These are phyloP conservation scores for Vigna radiata DNA, from an alignment of 306 rosid genomes.

Conservation along the genomic window DNA sequence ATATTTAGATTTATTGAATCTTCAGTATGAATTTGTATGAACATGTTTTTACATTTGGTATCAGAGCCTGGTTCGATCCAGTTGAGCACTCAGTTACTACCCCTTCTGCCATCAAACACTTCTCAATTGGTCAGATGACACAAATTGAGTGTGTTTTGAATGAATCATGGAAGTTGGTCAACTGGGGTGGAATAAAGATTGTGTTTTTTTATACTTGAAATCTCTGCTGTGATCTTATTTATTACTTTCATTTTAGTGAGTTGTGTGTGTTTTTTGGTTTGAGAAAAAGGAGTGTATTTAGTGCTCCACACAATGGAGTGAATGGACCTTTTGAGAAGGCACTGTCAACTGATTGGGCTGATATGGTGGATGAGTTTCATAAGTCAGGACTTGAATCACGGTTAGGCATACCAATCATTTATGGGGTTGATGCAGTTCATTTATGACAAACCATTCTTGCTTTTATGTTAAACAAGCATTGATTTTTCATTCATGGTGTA, in stretches of 20 bases:
- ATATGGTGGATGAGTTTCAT: slow-evolving; percentile 74
- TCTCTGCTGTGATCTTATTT: background rate
- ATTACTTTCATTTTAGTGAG: slow-evolving; percentile 10
- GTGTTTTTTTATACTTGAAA: background rate
- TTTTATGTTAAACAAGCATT: too few species aligned
- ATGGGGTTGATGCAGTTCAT: too few species aligned
- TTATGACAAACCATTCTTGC: too few species aligned
- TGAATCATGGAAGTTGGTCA: background rate
- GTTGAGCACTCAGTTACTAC: slow-evolving; percentile 63
- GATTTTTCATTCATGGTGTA: too few species aligned
- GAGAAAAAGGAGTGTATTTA: slow-evolving; percentile 58
- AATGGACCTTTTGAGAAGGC: slow-evolving; percentile 63
- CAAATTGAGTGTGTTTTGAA: background rate
- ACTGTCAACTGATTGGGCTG: slow-evolving; percentile 71
- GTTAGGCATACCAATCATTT: background rate
- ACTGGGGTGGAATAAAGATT: background rate
- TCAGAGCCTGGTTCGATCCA: too few species aligned
- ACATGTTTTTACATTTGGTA: too few species aligned
- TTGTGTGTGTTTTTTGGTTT: background rate
- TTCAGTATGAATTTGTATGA: too few species aligned
- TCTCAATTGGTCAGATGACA: slow-evolving; percentile 56
- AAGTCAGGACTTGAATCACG: slow-evolving; percentile 62
- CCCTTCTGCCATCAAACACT: slow-evolving; percentile 55
- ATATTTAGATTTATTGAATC: too few species aligned
- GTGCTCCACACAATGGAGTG: slow-evolving; percentile 53